Conservation (phyloP, 495 filamentous ascomycete genomes). For the Xylaria nigripes region DNA sequence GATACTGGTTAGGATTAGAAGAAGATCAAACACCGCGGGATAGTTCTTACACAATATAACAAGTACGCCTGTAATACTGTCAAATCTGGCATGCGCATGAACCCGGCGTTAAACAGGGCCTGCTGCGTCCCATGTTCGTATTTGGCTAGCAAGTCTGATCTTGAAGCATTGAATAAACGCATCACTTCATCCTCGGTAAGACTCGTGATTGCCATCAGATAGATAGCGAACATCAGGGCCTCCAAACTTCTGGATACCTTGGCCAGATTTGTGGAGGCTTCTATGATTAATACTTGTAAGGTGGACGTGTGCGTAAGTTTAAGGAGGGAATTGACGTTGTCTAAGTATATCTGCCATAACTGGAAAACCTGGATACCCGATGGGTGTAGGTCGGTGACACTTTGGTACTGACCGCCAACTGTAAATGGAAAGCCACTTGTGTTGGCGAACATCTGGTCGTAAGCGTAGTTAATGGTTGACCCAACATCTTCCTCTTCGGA, state of each 20-base stretch:
- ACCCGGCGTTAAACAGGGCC: conserved; percentile 48
- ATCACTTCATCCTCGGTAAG: conserved; percentile 45
- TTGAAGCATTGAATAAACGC: conserved; percentile 41
- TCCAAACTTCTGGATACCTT: conserved; percentile 44
- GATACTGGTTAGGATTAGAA: conserved; percentile 21
- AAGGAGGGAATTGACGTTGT: conserved; percentile 61
- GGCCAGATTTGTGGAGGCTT: conserved; percentile 37
- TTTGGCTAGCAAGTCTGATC: conserved; percentile 33
- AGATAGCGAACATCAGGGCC: conserved; percentile 51
- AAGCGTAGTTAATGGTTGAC: conserved; percentile 45
- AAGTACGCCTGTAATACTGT: conserved; percentile 47
- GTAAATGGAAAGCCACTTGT: conserved; percentile 52
- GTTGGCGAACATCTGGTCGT: conserved; percentile 45
- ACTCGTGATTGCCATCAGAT: conserved; percentile 44
- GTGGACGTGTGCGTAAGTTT: conserved; percentile 62
- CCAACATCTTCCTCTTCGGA: conserved; percentile 55
- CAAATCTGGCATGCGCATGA: conserved; percentile 48
- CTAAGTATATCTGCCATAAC: conserved; percentile 64
- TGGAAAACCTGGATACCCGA: conserved; percentile 59
- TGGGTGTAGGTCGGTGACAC: conserved; percentile 53
- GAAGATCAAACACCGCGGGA: background rate
- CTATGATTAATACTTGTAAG: conserved; percentile 46
- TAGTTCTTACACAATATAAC: conserved; percentile 43
- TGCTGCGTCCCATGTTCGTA: conserved; percentile 47
- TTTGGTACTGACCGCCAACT: conserved; percentile 41